Evolutionary conservation across 1,284 basidiomycete species (phyloP).

Genomic region (Tilletia caries): DNA sequence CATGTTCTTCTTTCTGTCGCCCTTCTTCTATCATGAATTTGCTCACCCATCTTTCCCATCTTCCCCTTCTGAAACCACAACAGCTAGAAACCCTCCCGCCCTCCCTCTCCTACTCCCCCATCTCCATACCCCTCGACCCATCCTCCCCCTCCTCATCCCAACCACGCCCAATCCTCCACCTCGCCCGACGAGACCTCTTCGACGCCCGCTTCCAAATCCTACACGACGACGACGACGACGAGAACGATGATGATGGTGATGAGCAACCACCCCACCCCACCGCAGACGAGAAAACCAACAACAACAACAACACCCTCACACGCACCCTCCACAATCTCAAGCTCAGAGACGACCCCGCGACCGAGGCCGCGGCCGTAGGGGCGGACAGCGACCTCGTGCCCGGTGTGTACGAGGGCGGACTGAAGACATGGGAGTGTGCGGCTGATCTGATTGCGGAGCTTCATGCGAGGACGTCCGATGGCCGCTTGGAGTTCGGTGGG

Average conservation of each 20-base stretch:
- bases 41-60: background rate
- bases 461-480: constrained; percentile 5
- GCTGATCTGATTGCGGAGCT: constrained; percentile 67
- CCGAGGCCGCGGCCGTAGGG: constrained; percentile 62
- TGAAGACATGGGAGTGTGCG: constrained; percentile 97
- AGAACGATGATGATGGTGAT: constrained; percentile 46
- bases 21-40: background rate
- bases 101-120: constrained; percentile 31
- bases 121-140: constrained; percentile 21
- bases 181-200: constrained; percentile 80
- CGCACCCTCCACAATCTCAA: background rate
- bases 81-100: constrained; percentile 23
- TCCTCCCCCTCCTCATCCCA: background rate
- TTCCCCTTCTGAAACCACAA: background rate
- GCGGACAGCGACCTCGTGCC: constrained; percentile 85
- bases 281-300: background rate
- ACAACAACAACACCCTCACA: no score
- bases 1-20: background rate
- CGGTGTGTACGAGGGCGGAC: constrained; percentile 87
- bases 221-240: constrained; percentile 47
- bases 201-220: constrained; percentile 90
- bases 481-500: constrained; percentile 9
- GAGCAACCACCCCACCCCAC: constrained; percentile 18
- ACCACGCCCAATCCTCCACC: constrained; percentile 49
- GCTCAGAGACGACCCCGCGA: background rate